Conservation (phyloP, 1,284 basidiomycete genomes). For the Rhodotorula sp. region DNA sequence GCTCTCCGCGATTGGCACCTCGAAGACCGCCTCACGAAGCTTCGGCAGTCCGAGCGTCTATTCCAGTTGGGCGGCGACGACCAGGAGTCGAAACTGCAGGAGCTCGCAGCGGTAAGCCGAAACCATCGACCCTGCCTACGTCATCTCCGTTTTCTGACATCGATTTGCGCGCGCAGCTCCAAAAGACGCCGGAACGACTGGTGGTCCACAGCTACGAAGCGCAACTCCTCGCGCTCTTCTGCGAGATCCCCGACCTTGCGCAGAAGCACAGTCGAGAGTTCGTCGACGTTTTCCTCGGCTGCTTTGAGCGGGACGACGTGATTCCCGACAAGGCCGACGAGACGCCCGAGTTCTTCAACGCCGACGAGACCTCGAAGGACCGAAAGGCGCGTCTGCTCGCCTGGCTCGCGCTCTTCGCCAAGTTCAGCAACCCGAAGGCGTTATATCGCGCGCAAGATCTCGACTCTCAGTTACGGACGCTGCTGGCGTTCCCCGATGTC, state of each 20-base stretch:
- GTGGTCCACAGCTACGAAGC: slow-evolving; percentile 72
- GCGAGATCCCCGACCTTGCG: slow-evolving; percentile 64
- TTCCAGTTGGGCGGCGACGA: slow-evolving; percentile 27
- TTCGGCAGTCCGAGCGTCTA: slow-evolving; percentile 15
- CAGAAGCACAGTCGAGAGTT: slow-evolving; percentile 81
- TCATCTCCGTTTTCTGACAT: slow-evolving; percentile 9
- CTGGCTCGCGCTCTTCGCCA: slow-evolving; percentile 84
- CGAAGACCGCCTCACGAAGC: slow-evolving; percentile 27
- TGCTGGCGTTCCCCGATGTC: slow-evolving; percentile 84
- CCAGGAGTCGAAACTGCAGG: slow-evolving; percentile 11
- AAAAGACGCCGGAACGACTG: slow-evolving; percentile 64
- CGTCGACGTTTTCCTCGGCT: slow-evolving; percentile 69
- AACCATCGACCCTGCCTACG: slow-evolving; percentile 27
- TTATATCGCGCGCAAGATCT: slow-evolving; percentile 69
- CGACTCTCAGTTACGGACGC: slow-evolving; percentile 64
- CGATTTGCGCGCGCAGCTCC: slow-evolving; percentile 53
- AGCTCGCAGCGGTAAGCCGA: slow-evolving; percentile 23
- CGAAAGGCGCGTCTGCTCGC: slow-evolving; percentile 58
- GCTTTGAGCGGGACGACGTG: slow-evolving; percentile 50
- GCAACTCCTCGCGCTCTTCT: slow-evolving; percentile 70
- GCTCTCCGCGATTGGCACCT: slow-evolving; percentile 37
- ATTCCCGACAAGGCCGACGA: slow-evolving; percentile 34
- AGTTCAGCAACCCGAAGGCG: slow-evolving; percentile 87
- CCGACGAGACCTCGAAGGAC: slow-evolving; percentile 39
- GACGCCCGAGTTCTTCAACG: slow-evolving; percentile 26